Percentiles rank a stretch among this genome's conserved stretches.
Evolutionary conservation across 2,329 filamentous ascomycete species (phyloP).

Genomic region (Epichloe baconii): DNA sequence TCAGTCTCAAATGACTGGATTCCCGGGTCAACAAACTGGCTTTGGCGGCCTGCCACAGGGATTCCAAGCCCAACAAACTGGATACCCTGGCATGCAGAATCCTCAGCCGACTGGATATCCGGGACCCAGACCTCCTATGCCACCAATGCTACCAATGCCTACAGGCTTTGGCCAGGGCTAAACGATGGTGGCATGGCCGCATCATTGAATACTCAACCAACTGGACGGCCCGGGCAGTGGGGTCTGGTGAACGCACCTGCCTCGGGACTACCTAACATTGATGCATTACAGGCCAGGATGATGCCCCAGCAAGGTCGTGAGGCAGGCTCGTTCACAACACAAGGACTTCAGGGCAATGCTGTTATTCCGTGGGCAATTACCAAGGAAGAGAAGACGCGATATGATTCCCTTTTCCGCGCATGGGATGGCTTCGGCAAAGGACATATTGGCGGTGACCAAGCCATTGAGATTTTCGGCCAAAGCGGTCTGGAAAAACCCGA

Average conservation of each 20-base stretch:
- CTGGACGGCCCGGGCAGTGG: conserved; percentile 88
- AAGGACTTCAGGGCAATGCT: conserved; percentile 81
- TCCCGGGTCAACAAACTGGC: conserved; percentile 43
- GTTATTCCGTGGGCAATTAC: conserved; percentile 98
- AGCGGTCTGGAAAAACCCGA: conserved; percentile 86
- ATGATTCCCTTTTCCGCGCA: conserved; percentile 85
- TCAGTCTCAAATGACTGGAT: conserved; percentile 56
- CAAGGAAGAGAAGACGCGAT: conserved; percentile 95
- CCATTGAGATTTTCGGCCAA: conserved; percentile 94
- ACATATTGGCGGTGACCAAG: conserved; percentile 80
- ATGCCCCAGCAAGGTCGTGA: conserved; percentile 95
- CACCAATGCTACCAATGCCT: conserved; percentile 50
- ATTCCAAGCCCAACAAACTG: conserved; percentile 56
- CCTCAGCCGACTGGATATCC: conserved; percentile 67
- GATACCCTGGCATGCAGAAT: conserved; percentile 53
- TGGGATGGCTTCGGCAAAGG: conserved; percentile 95
- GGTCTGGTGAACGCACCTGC: conserved; percentile 93
- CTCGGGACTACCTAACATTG: conserved; percentile 82
- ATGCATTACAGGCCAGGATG: conserved; percentile 82
- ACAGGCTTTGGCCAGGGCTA: conserved; percentile 39
- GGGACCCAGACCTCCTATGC: conserved; percentile 82
- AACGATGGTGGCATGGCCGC: conserved; percentile 48
- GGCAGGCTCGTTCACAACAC: conserved; percentile 66
- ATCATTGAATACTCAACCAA: conserved; percentile 82
- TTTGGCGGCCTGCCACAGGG: conserved; percentile 45